Evolutionary conservation across 208 protist species (phyloP).

Genomic region (Leishmania tarentolae): DNA sequence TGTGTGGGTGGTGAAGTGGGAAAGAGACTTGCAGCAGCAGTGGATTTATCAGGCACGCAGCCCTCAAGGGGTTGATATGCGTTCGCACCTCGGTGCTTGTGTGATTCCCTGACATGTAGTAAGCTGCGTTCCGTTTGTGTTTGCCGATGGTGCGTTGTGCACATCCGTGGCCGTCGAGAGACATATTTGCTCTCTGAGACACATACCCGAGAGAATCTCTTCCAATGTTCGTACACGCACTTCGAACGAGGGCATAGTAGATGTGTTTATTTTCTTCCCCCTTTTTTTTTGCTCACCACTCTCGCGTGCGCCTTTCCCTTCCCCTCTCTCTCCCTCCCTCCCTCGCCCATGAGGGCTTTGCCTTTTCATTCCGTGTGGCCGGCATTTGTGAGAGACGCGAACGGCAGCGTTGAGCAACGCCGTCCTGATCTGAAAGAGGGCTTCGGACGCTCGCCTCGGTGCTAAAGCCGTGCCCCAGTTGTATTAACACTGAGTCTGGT

Average conservation of each 20-base stretch:
- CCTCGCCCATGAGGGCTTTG: not conserved
- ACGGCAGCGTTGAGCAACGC: not conserved
- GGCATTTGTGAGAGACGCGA: not conserved
- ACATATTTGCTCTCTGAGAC: not conserved
- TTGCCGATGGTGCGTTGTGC: not conserved
- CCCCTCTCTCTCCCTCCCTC: not conserved
- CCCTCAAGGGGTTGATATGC: not conserved
- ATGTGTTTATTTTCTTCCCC: not conserved
- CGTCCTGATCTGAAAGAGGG: not conserved
- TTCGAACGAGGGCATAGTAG: not conserved
- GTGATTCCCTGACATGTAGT: not conserved
- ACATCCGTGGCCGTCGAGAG: not conserved
- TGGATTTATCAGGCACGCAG: not conserved
- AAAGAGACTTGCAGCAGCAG: not conserved
- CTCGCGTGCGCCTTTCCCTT: not conserved
- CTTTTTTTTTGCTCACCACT: not conserved
- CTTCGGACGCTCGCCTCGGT: not conserved
- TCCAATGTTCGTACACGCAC: not conserved
- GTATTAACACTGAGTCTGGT: not conserved
- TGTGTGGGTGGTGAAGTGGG: not conserved
- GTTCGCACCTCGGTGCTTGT: not conserved
- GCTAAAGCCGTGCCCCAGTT: not conserved
- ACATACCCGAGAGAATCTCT: not conserved
- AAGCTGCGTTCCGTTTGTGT: too few relatives aligned
- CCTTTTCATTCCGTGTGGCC: not conserved